These are phyloP conservation scores for Colletotrichum cereale DNA, from an alignment of 2,329 filamentous ascomycete genomes.

Conservation along the genomic window DNA sequence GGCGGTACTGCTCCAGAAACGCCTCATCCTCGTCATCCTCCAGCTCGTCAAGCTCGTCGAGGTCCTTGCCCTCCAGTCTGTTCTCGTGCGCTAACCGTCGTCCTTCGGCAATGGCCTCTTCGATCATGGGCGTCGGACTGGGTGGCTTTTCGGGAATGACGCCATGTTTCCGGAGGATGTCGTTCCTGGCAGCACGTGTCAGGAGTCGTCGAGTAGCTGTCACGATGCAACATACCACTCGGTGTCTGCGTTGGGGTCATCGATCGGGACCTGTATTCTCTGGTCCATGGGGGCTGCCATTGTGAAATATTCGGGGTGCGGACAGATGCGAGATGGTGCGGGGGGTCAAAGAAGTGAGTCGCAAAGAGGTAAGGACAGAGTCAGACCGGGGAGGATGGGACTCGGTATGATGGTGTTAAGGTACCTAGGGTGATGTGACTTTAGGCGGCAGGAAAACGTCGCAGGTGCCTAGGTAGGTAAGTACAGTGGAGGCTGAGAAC, in stretches of 20 bases:
- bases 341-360: background rate
- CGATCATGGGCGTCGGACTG: constrained; percentile 94
- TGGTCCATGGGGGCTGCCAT: constrained; percentile 75
- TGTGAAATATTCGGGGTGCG: constrained; percentile 28
- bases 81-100: constrained; percentile 90
- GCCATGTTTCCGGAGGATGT: constrained; percentile 96
- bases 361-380: background rate
- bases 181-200: constrained; percentile 76
- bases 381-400: background rate
- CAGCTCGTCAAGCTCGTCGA: constrained; percentile 92
- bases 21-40: constrained; percentile 96
- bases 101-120: constrained; percentile 91
- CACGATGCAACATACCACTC: constrained; percentile 78
- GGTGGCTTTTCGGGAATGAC: constrained; percentile 98
- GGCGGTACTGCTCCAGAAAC: constrained; percentile 88
- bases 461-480: constrained; percentile 24
- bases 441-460: constrained; percentile 19
- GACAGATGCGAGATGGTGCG: background rate
- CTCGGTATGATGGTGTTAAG: background rate
- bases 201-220: constrained; percentile 39
- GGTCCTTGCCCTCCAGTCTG: constrained; percentile 90
- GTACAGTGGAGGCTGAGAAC: constrained; percentile 9
- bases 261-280: constrained; percentile 83
- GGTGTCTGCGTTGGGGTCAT: constrained; percentile 96
- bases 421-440: background rate